Conservation (phyloP, 768 basidiomycete species). For the Hypholoma sublateritium region DNA sequence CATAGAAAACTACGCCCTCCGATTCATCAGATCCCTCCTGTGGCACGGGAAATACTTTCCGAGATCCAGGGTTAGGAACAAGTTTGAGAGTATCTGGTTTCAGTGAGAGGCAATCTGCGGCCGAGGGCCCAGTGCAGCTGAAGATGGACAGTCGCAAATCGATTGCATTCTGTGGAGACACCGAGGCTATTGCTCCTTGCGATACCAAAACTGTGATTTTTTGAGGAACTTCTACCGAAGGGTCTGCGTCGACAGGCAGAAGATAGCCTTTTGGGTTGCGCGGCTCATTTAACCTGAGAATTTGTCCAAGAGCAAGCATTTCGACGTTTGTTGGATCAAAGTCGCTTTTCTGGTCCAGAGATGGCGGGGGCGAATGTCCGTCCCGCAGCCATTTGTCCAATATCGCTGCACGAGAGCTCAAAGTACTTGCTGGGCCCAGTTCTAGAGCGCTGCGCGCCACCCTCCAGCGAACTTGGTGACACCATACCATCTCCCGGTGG, state of each 20-base stretch:
- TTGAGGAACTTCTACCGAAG: constrained; percentile 4
- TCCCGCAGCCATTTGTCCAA: constrained; percentile 73
- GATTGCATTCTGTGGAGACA: constrained; percentile 48
- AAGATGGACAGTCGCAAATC: constrained; percentile 48
- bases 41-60: constrained; percentile 61
- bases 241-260: constrained; percentile 40
- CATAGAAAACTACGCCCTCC: constrained; percentile 69
- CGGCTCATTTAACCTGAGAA: constrained; percentile 46
- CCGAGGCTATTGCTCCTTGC: constrained; percentile 49
- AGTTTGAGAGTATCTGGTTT: constrained; percentile 53
- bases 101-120: constrained; percentile 36
- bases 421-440: constrained; percentile 37
- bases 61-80: constrained; percentile 59
- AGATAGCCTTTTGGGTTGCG: constrained; percentile 45
- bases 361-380: constrained; percentile 46
- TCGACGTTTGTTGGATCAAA: constrained; percentile 32
- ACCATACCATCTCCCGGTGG: constrained; percentile 98
- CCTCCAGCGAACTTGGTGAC: constrained; percentile 93
- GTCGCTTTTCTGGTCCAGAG: constrained; percentile 6
- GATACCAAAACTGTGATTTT: constrained; percentile 61
- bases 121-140: constrained; percentile 36
- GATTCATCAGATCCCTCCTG: constrained; percentile 72
- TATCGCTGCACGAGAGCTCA: constrained; percentile 29
- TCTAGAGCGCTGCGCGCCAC: constrained; percentile 81
- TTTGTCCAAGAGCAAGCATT: constrained; percentile 33